Conservation (phyloP, 2,329 filamentous ascomycete genomes). For the Polytolypa hystricis region DNA sequence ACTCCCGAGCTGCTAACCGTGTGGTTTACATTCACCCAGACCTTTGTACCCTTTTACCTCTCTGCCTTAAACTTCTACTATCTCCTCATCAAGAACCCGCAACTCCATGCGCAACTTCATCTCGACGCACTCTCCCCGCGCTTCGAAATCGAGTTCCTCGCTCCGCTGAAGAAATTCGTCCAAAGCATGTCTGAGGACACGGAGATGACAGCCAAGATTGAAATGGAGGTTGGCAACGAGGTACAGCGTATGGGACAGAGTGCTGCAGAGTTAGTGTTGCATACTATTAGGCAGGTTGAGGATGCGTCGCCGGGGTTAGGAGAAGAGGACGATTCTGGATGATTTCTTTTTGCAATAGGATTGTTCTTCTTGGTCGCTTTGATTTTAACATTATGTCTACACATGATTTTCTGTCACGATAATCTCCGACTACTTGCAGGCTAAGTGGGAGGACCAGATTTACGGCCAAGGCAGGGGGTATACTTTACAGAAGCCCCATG, state of each 20-base stretch:
- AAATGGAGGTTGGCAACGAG: constrained; percentile 9
- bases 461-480: too few relatives aligned
- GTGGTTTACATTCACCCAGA: constrained; percentile 41
- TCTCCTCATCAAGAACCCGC: constrained; percentile 40
- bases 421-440: too few relatives aligned
- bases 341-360: too few relatives aligned
- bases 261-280: constrained; percentile 9
- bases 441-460: too few relatives aligned
- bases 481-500: too few relatives aligned
- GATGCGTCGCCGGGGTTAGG: background rate
- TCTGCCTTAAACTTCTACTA: constrained; percentile 50
- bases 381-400: too few relatives aligned
- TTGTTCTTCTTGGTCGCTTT: too few relatives aligned
- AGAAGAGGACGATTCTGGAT: background rate
- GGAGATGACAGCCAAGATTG: constrained; percentile 7
- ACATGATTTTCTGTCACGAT: too few relatives aligned
- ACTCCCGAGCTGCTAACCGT: constrained; percentile 12
- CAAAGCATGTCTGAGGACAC: constrained; percentile 5
- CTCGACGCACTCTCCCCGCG: constrained; percentile 27
- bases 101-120: constrained; percentile 37
- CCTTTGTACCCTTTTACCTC: constrained; percentile 38
- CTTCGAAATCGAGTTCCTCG: constrained; percentile 24
- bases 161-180: constrained; percentile 19
- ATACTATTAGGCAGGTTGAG: constrained; percentile 10
- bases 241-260: constrained; percentile 6